phyloP scores from a whole-genome alignment of 345 rosid species.

The Anastatica hierochuntica region DNA sequence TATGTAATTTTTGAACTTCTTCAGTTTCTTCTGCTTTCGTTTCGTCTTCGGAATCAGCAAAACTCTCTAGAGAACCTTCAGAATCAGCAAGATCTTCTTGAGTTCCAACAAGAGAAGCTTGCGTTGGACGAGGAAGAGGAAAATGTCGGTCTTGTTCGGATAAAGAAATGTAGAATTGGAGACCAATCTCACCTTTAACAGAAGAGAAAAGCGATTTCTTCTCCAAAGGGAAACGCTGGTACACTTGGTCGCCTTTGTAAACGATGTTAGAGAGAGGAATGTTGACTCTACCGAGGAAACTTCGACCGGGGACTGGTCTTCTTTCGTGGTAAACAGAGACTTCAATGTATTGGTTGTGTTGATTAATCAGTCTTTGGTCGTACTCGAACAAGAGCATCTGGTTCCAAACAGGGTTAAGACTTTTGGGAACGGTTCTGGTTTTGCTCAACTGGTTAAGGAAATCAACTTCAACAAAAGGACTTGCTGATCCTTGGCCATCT shows the following conservation, averaged over 20 bases:
- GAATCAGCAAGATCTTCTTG: conserved; percentile 19
- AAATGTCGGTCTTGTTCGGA: conserved; percentile 8
- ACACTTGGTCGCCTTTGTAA: conserved; percentile 43
- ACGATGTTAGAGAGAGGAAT: conserved; percentile 35
- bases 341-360: conserved; percentile 25
- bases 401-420: conserved; percentile 41
- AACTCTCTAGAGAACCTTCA: conserved; percentile 17
- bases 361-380: conserved; percentile 7
- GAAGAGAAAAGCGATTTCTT: conserved; percentile 34
- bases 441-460: conserved; percentile 38
- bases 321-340: conserved; percentile 39
- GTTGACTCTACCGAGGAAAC: conserved; percentile 40
- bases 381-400: conserved; percentile 42
- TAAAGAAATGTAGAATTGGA: conserved; percentile 26
- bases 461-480: conserved; percentile 44
- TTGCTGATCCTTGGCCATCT: conserved; percentile 47
- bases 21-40: background rate
- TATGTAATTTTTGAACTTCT: conserved; percentile 14
- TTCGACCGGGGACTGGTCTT: conserved; percentile 34
- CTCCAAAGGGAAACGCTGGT: conserved; percentile 35
- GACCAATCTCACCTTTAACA: conserved; percentile 54
- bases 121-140: background rate
- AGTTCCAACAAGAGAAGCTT: conserved; percentile 5
- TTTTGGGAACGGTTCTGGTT: conserved; percentile 39
- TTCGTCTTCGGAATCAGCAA: background rate